These are phyloP conservation scores for Spergularia marina DNA, from an alignment of 148 eudicot genomes.

Conservation along the genomic window DNA sequence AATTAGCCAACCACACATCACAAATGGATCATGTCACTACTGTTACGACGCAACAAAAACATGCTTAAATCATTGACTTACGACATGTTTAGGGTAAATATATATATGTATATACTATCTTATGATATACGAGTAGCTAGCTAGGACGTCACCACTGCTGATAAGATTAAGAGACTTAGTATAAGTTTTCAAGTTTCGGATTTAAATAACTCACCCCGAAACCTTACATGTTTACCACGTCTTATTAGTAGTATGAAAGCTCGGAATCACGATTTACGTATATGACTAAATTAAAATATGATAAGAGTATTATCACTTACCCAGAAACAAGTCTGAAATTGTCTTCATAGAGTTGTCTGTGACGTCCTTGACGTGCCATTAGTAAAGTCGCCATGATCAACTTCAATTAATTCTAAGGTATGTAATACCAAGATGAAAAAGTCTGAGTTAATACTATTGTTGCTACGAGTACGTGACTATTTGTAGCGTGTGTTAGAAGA, in stretches of 20 bases:
- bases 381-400: constrained; percentile 27
- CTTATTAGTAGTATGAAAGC: not conserved
- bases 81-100: no score
- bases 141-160: no score
- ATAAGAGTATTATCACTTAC: constrained; percentile 7
- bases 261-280: not conserved
- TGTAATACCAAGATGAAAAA: no score
- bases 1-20: not conserved
- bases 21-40: not conserved
- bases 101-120: no score
- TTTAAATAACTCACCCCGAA: no score
- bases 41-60: not conserved
- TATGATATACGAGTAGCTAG: no score
- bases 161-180: no score
- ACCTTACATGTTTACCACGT: not conserved
- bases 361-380: constrained; percentile 35
- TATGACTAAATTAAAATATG: no score
- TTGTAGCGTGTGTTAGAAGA: not conserved
- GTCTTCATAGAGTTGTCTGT: constrained; percentile 36
- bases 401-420: no score
- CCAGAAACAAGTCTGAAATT: constrained; percentile 39
- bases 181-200: no score
- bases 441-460: no score
- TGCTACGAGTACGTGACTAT: not conserved
- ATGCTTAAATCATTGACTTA: no score